Conservation (phyloP, 2,329 filamentous ascomycete genomes). For the Verruconis gallopava region DNA sequence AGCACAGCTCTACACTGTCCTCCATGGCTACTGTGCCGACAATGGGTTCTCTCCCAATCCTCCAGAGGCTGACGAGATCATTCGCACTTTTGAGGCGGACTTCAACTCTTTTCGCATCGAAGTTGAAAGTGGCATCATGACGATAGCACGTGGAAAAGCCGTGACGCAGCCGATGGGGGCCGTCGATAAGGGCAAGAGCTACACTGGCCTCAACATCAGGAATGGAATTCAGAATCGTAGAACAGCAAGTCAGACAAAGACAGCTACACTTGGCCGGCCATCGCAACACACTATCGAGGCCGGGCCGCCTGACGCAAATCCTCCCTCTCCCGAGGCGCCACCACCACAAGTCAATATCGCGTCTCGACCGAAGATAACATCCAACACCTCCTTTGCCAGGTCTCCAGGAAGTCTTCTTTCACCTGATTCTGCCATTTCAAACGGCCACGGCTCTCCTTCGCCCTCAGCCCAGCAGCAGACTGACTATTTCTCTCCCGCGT, state of each 20-base stretch:
- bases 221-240: constrained; percentile 25
- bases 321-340: neutral
- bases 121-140: constrained; percentile 47
- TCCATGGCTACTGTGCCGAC: constrained; percentile 60
- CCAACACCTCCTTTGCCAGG: neutral
- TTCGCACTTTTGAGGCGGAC: constrained; percentile 50
- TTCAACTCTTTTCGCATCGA: constrained; percentile 53
- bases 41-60: constrained; percentile 58
- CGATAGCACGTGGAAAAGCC: constrained; percentile 55
- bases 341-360: neutral
- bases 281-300: neutral
- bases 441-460: neutral
- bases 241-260: neutral
- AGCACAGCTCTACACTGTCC: constrained; percentile 62
- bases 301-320: constrained; percentile 1
- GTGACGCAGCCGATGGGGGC: constrained; percentile 43
- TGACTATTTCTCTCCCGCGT: constrained; percentile 16
- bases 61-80: constrained; percentile 58
- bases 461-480: neutral
- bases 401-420: neutral
- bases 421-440: neutral
- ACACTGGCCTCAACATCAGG: constrained; percentile 16
- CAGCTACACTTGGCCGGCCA: constrained; percentile 2
- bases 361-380: neutral
- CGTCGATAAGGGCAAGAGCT: constrained; percentile 13